Conservation (phyloP, 1,284 basidiomycete genomes). For the Amylostereum areolatum region DNA sequence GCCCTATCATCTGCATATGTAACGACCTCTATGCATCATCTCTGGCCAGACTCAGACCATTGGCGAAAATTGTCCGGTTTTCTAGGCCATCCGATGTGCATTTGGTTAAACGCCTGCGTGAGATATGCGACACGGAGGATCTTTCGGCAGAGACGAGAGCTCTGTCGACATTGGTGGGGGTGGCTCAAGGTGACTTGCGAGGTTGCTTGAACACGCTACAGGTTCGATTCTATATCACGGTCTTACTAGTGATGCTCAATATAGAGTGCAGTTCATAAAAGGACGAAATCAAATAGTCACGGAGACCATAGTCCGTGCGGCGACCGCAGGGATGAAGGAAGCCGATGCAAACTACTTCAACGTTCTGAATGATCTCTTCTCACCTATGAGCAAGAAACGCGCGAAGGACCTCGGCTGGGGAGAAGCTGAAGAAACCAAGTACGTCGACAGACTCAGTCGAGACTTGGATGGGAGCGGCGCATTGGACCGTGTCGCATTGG, state of each 20-base stretch:
- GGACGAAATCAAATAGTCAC: slow-evolving; percentile 71
- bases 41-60: slow-evolving; percentile 79
- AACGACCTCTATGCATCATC: slow-evolving; percentile 88
- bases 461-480: slow-evolving; percentile 81
- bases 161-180: slow-evolving; percentile 78
- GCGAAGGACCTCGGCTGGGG: slow-evolving; percentile 66
- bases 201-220: slow-evolving; percentile 95
- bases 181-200: slow-evolving; percentile 87
- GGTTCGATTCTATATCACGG: slow-evolving; percentile 33
- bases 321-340: slow-evolving; percentile 87
- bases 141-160: slow-evolving; percentile 78
- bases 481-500: slow-evolving; percentile 78
- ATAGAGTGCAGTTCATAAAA: slow-evolving; percentile 70
- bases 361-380: slow-evolving; percentile 78
- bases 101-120: slow-evolving; percentile 79
- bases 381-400: slow-evolving; percentile 76
- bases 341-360: slow-evolving; percentile 66
- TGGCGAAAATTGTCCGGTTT: slow-evolving; percentile 83
- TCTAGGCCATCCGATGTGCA: slow-evolving; percentile 79
- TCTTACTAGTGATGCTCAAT: not conserved
- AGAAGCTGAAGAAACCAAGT: slow-evolving; percentile 67
- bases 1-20: slow-evolving; percentile 98
- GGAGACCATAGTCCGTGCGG: slow-evolving; percentile 69
- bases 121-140: slow-evolving; percentile 82
- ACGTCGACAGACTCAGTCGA: slow-evolving; percentile 72